Conservation (phyloP, 177 flowering plant genomes). For the Tripterygium wilfordii region DNA sequence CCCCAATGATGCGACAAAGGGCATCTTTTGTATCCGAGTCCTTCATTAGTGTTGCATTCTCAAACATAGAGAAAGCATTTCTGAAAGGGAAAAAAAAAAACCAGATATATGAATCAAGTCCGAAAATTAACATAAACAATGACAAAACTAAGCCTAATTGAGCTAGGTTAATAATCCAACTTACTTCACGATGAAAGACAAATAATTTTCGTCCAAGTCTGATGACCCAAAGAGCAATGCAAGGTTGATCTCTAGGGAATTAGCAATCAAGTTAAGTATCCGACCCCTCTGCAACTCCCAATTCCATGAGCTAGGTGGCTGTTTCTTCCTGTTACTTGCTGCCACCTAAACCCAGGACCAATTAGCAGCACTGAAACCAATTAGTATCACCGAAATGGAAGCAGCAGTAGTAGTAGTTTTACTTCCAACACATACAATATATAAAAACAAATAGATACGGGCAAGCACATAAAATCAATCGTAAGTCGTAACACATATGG, state of each 20-base stretch:
- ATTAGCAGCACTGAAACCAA: not conserved
- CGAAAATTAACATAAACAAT: no score
- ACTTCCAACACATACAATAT: no score
- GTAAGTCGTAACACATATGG: no score
- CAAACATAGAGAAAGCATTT: conserved; percentile 62
- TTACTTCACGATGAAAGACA: conserved; percentile 78
- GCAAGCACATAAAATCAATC: no score
- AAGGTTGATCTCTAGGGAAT: conserved; percentile 85
- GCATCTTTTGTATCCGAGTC: conserved; percentile 75
- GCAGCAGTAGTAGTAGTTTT: no score
- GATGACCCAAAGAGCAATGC: conserved; percentile 80
- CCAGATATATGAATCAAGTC: not conserved
- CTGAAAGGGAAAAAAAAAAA: conserved; percentile 34
- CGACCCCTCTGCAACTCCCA: conserved; percentile 86
- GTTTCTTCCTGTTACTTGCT: conserved; percentile 50
- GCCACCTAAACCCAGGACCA: conserved; percentile 34
- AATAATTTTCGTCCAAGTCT: conserved; percentile 75
- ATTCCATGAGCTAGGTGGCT: conserved; percentile 57
- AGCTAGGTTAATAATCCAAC: conserved; percentile 13
- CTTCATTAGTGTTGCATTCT: conserved; percentile 61
- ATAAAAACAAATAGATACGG: no score
- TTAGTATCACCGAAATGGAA: no score
- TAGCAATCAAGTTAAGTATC: conserved; percentile 69
- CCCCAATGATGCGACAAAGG: conserved; percentile 78
- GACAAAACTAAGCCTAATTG: not conserved